Percentiles rank a stretch among this genome's conserved stretches.
Evolutionary conservation across 176 grass and related monocot species (phyloP).

Genomic region (Rhynchospora breviuscula): DNA sequence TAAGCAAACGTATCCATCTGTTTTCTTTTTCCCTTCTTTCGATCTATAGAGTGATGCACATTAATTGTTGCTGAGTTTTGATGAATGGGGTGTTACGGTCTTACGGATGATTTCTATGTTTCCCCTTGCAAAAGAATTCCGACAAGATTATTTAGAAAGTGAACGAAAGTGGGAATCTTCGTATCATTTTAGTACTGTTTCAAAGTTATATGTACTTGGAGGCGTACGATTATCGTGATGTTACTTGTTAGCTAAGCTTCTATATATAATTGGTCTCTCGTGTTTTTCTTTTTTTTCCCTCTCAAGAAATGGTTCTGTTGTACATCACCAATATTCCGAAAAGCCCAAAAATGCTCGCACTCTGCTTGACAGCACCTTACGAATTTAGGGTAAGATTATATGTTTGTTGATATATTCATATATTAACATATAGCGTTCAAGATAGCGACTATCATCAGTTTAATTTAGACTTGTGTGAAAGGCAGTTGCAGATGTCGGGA

Average conservation of each 20-base stretch:
- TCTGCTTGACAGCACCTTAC: neutral
- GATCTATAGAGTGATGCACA: neutral
- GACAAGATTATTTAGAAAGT: neutral
- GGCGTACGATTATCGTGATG: neutral
- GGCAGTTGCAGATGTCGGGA: neutral
- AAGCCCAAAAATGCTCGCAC: neutral
- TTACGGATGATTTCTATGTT: neutral
- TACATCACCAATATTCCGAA: neutral
- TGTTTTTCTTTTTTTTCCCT: neutral
- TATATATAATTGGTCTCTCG: neutral
- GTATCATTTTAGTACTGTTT: neutral
- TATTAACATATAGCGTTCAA: no score
- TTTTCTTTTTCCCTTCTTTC: no score
- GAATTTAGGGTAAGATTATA: neutral
- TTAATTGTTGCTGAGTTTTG: neutral
- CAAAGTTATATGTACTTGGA: neutral
- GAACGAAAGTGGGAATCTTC: neutral
- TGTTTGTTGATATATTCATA: no score
- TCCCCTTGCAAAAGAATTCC: neutral
- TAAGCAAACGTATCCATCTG: neutral
- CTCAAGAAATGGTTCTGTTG: neutral
- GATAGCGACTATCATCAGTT: neutral
- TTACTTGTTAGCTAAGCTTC: constrained; percentile 1
- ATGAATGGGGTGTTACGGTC: neutral
- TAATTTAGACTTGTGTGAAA: neutral